Evolutionary conservation across 805 yeast species (phyloP).

Genomic region (Candida ovalis): DNA sequence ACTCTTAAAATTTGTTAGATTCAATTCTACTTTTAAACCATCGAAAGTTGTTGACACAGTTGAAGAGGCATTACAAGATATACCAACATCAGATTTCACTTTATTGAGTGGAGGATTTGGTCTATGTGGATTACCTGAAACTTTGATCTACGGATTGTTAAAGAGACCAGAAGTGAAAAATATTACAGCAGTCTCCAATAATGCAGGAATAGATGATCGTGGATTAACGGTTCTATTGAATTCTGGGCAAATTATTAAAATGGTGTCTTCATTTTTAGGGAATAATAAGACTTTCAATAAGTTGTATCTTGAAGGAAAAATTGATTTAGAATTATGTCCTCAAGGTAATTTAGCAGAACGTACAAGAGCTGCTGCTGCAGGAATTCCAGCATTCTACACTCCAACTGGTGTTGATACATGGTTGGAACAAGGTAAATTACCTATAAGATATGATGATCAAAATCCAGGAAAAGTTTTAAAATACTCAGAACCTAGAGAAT

Average conservation of each 20-base stretch:
- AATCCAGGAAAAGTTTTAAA: constrained; percentile 30
- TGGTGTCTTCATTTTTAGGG: constrained; percentile 47
- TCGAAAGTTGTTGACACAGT: constrained; percentile 14
- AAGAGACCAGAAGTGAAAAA: constrained; percentile 31
- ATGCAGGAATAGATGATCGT: constrained; percentile 43
- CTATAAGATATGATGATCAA: constrained; percentile 38
- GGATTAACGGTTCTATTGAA: constrained; percentile 41
- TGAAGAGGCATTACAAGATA: constrained; percentile 32
- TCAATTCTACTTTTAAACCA: not conserved
- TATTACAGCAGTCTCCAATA: constrained; percentile 44
- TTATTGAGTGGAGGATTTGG: constrained; percentile 50
- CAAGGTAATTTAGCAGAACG: constrained; percentile 52
- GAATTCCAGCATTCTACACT: constrained; percentile 47
- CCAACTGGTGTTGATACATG: constrained; percentile 51
- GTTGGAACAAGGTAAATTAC: constrained; percentile 46
- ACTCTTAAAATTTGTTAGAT: not conserved
- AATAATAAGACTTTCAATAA: constrained; percentile 38
- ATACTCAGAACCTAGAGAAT: constrained; percentile 37
- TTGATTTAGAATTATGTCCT: constrained; percentile 46
- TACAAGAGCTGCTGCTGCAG: constrained; percentile 45
- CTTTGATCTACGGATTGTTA: constrained; percentile 37
- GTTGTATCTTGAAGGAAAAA: constrained; percentile 38
- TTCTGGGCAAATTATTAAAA: constrained; percentile 40
- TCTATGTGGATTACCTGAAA: constrained; percentile 44
- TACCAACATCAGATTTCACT: constrained; percentile 28